phyloP scores from a whole-genome alignment of 352 stramenopile genomes.

The Elongisporangium anandrum region DNA sequence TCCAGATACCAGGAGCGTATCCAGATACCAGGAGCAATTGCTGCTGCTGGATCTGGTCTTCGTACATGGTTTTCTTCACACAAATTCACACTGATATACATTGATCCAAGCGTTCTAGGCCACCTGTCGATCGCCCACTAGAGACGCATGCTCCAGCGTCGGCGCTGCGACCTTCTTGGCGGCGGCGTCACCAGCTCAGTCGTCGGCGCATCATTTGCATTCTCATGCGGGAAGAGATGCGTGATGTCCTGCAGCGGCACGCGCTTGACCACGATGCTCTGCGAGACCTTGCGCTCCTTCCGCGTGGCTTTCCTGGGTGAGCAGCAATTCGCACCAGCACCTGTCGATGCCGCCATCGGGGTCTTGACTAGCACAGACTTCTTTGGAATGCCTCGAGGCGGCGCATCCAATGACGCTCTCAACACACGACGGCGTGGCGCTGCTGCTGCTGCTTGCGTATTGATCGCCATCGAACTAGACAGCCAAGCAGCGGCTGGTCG shows the following conservation, averaged over 20 bases:
- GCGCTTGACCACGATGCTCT: conserved; percentile 26
- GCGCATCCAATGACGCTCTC: neutral
- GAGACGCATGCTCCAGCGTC: neutral
- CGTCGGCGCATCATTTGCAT: conserved; percentile 3
- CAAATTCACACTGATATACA: neutral
- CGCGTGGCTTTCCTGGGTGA: conserved; percentile 2
- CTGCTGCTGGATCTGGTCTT: neutral
- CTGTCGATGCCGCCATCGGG: neutral
- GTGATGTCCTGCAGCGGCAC: conserved; percentile 63
- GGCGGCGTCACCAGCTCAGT: neutral
- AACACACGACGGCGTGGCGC: neutral
- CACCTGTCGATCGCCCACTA: neutral
- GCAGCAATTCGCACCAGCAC: conserved; percentile 1
- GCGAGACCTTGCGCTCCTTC: conserved; percentile 5
- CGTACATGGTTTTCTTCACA: neutral
- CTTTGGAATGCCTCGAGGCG: conserved; percentile 2
- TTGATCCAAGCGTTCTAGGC: too few species aligned
- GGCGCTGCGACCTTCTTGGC: neutral
- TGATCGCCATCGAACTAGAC: neutral
- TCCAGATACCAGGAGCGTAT: too few species aligned
- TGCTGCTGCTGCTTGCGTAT: neutral
- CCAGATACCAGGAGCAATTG: too few species aligned
- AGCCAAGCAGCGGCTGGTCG: conserved; percentile 7
- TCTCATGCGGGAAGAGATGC: conserved; percentile 52
- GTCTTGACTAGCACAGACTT: conserved; percentile 6